These are phyloP conservation scores for Penicillium simplicissimum DNA, from an alignment of 495 filamentous ascomycete genomes.

Conservation along the genomic window DNA sequence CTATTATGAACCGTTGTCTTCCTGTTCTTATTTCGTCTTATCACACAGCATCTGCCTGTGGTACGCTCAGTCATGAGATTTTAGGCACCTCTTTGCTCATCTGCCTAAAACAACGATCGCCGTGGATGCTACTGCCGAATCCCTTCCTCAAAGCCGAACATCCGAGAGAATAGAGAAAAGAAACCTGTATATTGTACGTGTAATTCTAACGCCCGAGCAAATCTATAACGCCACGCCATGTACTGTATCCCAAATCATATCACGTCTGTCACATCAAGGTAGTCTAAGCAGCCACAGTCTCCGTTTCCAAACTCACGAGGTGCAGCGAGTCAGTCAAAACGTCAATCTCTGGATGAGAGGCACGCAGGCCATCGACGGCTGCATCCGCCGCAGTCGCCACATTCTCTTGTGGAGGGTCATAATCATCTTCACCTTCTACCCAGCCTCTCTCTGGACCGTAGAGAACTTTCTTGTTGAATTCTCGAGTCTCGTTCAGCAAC, in stretches of 20 bases:
- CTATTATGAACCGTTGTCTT: slow-evolving; percentile 26
- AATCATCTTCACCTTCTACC: slow-evolving; percentile 42
- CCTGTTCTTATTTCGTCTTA: background rate
- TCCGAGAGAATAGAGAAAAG: too few species aligned
- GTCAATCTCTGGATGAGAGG: slow-evolving; percentile 20
- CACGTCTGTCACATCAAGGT: slow-evolving; percentile 7
- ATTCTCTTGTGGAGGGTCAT: slow-evolving; percentile 20
- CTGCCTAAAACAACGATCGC: background rate
- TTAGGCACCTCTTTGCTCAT: background rate
- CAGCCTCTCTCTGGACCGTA: slow-evolving; percentile 76
- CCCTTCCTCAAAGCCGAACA: too few species aligned
- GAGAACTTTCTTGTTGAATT: slow-evolving; percentile 53
- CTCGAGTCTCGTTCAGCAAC: slow-evolving; percentile 56
- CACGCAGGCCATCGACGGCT: slow-evolving; percentile 20
- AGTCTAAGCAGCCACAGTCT: slow-evolving; percentile 3
- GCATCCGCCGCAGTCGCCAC: slow-evolving; percentile 15
- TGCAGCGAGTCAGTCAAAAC: slow-evolving; percentile 20
- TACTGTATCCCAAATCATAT: slow-evolving; percentile 18
- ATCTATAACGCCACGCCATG: slow-evolving; percentile 22
- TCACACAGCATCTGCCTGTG: background rate
- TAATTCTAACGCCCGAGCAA: background rate
- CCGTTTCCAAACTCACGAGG: slow-evolving; percentile 17
- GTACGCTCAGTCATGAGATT: background rate
- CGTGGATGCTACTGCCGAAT: too few species aligned
- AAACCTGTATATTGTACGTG: background rate